A percentile compares a stretch with the other conserved stretches of the same genome.
These are phyloP conservation scores for Camillea tinctor DNA, from an alignment of 2,329 filamentous ascomycete genomes.

Conservation along the genomic window DNA sequence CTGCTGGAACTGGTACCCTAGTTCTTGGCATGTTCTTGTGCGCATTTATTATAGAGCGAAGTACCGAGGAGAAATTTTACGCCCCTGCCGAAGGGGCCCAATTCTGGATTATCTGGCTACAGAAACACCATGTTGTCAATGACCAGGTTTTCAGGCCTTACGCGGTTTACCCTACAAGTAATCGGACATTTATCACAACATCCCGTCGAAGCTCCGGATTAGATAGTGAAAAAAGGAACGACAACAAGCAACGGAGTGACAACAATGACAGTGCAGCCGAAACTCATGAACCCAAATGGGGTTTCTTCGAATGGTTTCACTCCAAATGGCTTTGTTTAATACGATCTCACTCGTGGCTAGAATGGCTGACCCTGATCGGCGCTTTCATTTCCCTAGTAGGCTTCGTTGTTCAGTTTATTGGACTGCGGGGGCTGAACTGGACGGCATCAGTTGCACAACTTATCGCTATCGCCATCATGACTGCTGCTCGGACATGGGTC, in stretches of 20 bases:
- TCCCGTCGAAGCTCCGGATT: constrained; percentile 15
- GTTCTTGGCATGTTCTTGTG: too few species aligned
- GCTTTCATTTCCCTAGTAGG: constrained; percentile 18
- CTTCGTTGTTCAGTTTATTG: constrained; percentile 31
- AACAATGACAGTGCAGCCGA: too few species aligned
- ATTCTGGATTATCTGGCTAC: constrained; percentile 30
- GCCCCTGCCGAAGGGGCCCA: background rate
- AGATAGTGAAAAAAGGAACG: too few species aligned
- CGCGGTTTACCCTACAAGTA: constrained; percentile 19
- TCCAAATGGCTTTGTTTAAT: too few species aligned
- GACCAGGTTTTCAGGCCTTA: constrained; percentile 31
- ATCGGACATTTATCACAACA: constrained; percentile 6
- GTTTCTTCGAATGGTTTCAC: too few species aligned
- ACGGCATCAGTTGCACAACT: constrained; percentile 27
- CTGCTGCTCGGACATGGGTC: constrained; percentile 22
- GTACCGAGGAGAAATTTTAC: too few species aligned
- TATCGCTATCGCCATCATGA: constrained; percentile 25
- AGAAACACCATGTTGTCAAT: constrained; percentile 24
- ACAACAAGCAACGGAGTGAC: too few species aligned
- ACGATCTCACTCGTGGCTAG: too few species aligned
- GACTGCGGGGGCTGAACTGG: constrained; percentile 28
- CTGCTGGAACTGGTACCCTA: too few species aligned
- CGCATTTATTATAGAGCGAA: too few species aligned
- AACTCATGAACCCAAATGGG: too few species aligned
- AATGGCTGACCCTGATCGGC: too few species aligned